A percentile compares a stretch with the other conserved stretches of the same genome.
Conservation (phyloP, 129 eudicot genomes). For the Artemisia tridentata region DNA sequence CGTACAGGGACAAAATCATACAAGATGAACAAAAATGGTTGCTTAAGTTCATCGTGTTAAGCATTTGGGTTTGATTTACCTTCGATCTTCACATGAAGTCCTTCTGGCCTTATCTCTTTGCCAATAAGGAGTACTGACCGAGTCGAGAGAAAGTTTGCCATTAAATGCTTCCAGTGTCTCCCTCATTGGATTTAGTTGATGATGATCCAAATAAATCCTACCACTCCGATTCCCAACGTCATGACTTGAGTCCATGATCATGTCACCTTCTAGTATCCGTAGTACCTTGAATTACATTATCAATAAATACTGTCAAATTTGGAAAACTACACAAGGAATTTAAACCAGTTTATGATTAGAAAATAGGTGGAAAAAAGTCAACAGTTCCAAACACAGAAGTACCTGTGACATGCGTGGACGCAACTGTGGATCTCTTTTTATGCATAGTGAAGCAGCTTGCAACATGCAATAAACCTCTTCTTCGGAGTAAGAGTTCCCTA, state of each 20-base stretch:
- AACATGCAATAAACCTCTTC: slow-evolving; percentile 81
- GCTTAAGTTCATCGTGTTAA: slow-evolving; percentile 4
- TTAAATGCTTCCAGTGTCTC: slow-evolving; percentile 41
- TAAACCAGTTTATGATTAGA: neutral
- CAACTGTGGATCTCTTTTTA: slow-evolving; percentile 86
- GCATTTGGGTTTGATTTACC: slow-evolving; percentile 15
- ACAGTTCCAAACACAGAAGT: neutral
- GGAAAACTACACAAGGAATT: neutral
- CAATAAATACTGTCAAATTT: neutral
- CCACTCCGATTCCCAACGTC: slow-evolving; percentile 75
- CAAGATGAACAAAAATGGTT: slow-evolving; percentile 20
- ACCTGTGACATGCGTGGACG: slow-evolving; percentile 99
- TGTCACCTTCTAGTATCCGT: slow-evolving; percentile 89
- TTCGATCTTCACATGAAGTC: slow-evolving; percentile 32
- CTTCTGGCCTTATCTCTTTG: slow-evolving; percentile 48
- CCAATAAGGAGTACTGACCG: slow-evolving; percentile 39
- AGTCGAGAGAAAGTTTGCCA: slow-evolving; percentile 41
- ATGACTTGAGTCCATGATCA: slow-evolving; percentile 62
- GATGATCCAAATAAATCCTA: slow-evolving; percentile 51
- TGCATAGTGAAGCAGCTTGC: slow-evolving; percentile 93
- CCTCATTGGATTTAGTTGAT: slow-evolving; percentile 38
- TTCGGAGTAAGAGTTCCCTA: slow-evolving; percentile 62
- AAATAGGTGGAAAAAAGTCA: neutral
- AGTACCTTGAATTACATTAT: slow-evolving; percentile 53
- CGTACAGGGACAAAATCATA: slow-evolving; percentile 43